Evolutionary conservation across 768 basidiomycete genomes (phyloP), one percentile per base, ranked within the genome.

Genomic region (Fomitopsis serialis): DNA sequence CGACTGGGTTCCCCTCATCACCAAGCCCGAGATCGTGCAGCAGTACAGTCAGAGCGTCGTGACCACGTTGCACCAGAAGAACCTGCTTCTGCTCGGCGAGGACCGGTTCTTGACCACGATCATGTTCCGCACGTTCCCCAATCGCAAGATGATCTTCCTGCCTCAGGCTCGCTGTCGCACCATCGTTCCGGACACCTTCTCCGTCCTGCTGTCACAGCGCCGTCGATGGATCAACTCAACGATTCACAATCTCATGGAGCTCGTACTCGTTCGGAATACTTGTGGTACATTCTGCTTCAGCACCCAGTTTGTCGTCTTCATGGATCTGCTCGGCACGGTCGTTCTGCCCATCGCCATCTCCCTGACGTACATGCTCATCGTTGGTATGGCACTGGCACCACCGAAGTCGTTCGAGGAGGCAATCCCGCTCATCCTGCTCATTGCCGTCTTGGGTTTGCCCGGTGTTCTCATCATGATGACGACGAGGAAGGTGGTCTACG

Each of bases 201-300:
- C 79, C 23, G 81, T 98, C 24, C 79, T 99, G 43, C 81, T 99
- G 19, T 98, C 97, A 1, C 97, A 99, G 67, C 92, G 97, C 29
- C 86, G 97, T 19, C 87, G 97, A 53, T 99, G 97, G 97, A 98
- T 99, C 74, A 98, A 98, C 70, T 98, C 96, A 15, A 98, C 97
- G 0, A 91, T 99, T 48, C 97, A 98, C 75, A 98, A 99, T 68
- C 83, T 99, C 48, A 98, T 98, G 94, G 97, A 99, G 69, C 87
- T 99, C 36, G 92, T 98, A 34, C 84, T 92, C 56, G 97, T 99
- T 37, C 91, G 90, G 59, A 93, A 99, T 66, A 80, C 98, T 15
- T 98, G 97, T 70, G 97, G 97, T 34, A 98, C 96, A 27, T 99
- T 99, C 72, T 99, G 97, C 77, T 98, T 98, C 74, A 97, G 93